Evolutionary conservation across 2,329 filamentous ascomycete genomes (phyloP).

Genomic region (Diaporthe citri): DNA sequence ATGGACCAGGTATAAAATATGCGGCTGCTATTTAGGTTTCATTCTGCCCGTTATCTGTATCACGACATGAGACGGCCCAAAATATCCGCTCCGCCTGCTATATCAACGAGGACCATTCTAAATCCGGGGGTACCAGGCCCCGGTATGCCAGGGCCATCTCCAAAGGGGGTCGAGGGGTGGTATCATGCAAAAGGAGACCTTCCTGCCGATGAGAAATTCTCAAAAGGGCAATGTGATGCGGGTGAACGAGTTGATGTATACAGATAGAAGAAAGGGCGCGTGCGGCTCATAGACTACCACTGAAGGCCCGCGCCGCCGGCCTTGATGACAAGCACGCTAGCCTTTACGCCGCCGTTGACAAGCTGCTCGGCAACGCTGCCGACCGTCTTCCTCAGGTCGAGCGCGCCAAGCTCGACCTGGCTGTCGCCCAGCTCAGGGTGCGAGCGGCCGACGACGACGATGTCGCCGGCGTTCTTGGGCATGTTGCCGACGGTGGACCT

Average conservation of each 20-base stretch:
- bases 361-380: slow-evolving; percentile 72
- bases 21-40: background rate
- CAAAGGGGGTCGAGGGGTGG: background rate
- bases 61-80: background rate
- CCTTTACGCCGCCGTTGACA: slow-evolving; percentile 69
- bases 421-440: slow-evolving; percentile 50
- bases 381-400: slow-evolving; percentile 64
- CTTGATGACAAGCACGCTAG: slow-evolving; percentile 59
- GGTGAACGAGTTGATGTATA: background rate
- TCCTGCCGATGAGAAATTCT: background rate
- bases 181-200: background rate
- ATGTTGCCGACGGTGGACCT: slow-evolving; percentile 70
- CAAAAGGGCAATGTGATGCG: no score
- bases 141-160: background rate
- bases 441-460: slow-evolving; percentile 75
- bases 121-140: background rate
- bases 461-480: slow-evolving; percentile 76
- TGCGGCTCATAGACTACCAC: background rate
- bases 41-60: background rate
- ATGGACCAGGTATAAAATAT: background rate
- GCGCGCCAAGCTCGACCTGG: slow-evolving; percentile 45
- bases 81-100: background rate
- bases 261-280: background rate
- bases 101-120: background rate
- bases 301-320: slow-evolving; percentile 37